Base-by-base conservation (phyloP, 202 grass and related monocot genomes). In the Alloteropsis angusta region DNA sequence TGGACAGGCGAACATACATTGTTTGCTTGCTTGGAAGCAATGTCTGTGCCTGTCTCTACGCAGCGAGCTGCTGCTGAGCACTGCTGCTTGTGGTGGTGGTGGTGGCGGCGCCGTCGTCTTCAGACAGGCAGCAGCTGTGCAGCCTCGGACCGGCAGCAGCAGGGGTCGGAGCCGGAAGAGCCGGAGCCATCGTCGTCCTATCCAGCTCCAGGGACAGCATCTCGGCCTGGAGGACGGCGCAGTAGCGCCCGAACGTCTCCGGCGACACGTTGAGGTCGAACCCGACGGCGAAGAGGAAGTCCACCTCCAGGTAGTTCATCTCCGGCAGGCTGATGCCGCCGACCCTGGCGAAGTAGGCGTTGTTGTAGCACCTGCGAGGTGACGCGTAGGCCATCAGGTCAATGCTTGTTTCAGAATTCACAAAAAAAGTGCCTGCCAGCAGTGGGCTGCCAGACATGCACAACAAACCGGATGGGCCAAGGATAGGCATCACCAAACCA, bases 301-400 rank as follows among this genome's bases (percentile, higher is more conserved):
- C 88, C 13, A 88, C 80, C 85, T 95, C 92, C 41, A 95, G 64
- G 74, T 92, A 87, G 79, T 92, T 95, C 88, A 95, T 91, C 88
- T 91, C 89, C 84, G 57, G 58, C 34, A 92, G 65, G 84, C 86
- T 95, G 86, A 92, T 83, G 44, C 92, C 92, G 26, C 92, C 89
- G 21, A 91, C 80, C 88, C 62, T 85, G 6, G 92, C 92, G 57
- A 89, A 95, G 86, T 87, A 87, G 13, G 81, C 86, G 61, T 95
- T 95, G 80, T 89, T 87, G 89, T 80, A 85, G 70, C 60, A 82
- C 67, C 92, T 95, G 81, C 57, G 55, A 68, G 39, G 18, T 56
- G 67, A 13, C n/a, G 65, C 42, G 7, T 37, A 72, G 55, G 55
- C 38, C 36, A n/a, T 85, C 75, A 79, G 47, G 1, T 47, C 50